These are phyloP conservation scores for Actinomortierella ambigua DNA, from an alignment of 371 early-diverging fungal genomes.

Conservation along the genomic window DNA sequence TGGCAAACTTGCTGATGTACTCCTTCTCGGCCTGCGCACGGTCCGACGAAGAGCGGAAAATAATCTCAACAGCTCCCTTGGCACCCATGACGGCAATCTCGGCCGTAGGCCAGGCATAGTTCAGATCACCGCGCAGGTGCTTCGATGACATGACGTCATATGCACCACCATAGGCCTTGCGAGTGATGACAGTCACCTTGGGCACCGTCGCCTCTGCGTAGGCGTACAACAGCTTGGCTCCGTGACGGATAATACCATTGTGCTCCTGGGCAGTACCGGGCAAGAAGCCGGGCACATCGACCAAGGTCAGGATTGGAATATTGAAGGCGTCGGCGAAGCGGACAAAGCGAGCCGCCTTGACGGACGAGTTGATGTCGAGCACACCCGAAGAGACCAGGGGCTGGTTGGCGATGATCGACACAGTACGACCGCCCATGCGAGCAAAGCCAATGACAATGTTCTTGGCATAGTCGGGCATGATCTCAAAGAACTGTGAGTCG, in stretches of 20 bases:
- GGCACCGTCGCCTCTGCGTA: conserved; percentile 98
- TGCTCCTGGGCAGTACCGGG: conserved; percentile 97
- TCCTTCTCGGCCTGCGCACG: conserved; percentile 81
- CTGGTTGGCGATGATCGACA: conserved; percentile 96
- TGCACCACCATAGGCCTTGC: conserved; percentile 98
- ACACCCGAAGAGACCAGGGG: conserved; percentile 95
- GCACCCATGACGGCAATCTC: conserved; percentile 98
- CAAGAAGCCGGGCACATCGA: conserved; percentile 98
- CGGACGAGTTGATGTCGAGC: conserved; percentile 93
- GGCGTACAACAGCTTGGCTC: conserved; percentile 95
- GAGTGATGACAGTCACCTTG: conserved; percentile 94
- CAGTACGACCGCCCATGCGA: conserved; percentile 86
- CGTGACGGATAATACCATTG: conserved; percentile 96
- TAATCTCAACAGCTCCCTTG: conserved; percentile 96
- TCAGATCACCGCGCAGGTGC: conserved; percentile 92
- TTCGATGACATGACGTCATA: conserved; percentile 98
- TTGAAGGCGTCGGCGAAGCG: conserved; percentile 97
- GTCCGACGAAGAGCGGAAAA: conserved; percentile 80
- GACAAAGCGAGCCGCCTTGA: conserved; percentile 96
- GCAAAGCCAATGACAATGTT: conserved; percentile 94
- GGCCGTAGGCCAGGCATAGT: conserved; percentile 96
- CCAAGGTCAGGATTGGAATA: conserved; percentile 92
- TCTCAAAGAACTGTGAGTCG: conserved; percentile 88
- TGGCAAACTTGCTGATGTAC: conserved; percentile 92
- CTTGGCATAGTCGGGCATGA: conserved; percentile 90